Percentiles rank a stretch among this genome's conserved stretches.
Evolutionary conservation across 345 rosid genomes (phyloP).

Genomic region (Cardamine occulta): DNA sequence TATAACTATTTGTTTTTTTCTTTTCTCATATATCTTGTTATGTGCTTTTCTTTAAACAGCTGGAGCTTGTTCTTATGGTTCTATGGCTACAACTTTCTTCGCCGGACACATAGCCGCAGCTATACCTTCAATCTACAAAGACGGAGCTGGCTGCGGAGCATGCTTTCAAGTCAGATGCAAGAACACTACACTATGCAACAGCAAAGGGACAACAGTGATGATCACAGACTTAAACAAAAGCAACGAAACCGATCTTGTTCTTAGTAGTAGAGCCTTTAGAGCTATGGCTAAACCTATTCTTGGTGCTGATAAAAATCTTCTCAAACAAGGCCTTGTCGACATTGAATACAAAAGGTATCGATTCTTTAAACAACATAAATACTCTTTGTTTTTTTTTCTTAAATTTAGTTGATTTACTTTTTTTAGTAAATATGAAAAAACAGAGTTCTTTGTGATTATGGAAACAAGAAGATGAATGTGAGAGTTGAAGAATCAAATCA

Average conservation of each 20-base stretch:
- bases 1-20: conserved; percentile 19
- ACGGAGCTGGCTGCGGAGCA: conserved; percentile 90
- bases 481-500: conserved; percentile 92
- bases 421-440: neutral
- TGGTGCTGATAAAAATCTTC: conserved; percentile 54
- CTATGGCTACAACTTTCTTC: conserved; percentile 64
- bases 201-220: conserved; percentile 67
- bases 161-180: conserved; percentile 94
- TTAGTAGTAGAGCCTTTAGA: conserved; percentile 79
- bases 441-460: conserved; percentile 89
- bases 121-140: conserved; percentile 71
- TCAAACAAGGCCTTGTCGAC: conserved; percentile 66
- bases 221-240: conserved; percentile 66
- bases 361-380: too few species aligned
- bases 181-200: conserved; percentile 56
- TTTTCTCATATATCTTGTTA: conserved; percentile 31
- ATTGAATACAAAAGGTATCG: conserved; percentile 76
- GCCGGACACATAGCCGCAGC: conserved; percentile 78
- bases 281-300: conserved; percentile 66
- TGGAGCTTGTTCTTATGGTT: conserved; percentile 93
- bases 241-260: conserved; percentile 75
- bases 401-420: neutral
- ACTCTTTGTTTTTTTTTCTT: neutral
- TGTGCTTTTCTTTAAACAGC: conserved; percentile 50
- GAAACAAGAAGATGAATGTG: conserved; percentile 64